Evolutionary conservation across 129 eudicot genomes (phyloP), one percentile per base, ranked within the genome.

Genomic region (Flaveria bidentis): DNA sequence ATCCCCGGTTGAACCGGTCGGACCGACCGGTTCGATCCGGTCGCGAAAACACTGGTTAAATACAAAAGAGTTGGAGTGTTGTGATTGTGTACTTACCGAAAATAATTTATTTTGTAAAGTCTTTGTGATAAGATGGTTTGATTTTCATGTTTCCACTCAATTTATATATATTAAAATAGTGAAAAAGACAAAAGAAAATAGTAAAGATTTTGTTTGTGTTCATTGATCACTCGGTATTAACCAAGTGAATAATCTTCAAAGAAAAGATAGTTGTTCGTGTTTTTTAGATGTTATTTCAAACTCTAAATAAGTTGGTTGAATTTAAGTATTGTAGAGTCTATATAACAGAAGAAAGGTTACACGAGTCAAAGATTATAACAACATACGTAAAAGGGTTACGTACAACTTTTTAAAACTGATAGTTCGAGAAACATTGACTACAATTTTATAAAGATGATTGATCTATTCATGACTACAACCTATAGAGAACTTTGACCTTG

Each of bases 61-160:
- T 56, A 56, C 13, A 23, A 18, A 52, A 71, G 26, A 53, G 55
- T 66, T 60, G 67, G 58, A 46, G 81, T 72, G 75, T 66, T 73
- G 78, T 68, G 71, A 45, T 55, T 65, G 73, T 52, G 46, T 16
- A 33, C 71, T 45, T 80, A 2, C 60, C 51, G 62, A 36, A 36
- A 36, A 36, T 36, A 36, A 36, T 36, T 36, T 36, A 36, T 36
- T 33, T 36, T 78, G 55, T 44, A 25, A 64, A 26, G 74, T 64
- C 68, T n/a, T 79, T 45, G 58, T 25, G 75, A 77, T 71, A 36
- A 49, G 63, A 18, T 60, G 13, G 15, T 51, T 71, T 78, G 82
- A 71, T 78, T 71, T 69, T 78, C 72, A 49, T 47, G 77, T 78
- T 78, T 30, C 63, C 17, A 57, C 28, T 44, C 61, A 18, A 36